A percentile compares a stretch with the other conserved stretches of the same genome.
Evolutionary conservation across 1,139 yeast genomes (phyloP).

Genomic region (Eremothecium coryli): DNA sequence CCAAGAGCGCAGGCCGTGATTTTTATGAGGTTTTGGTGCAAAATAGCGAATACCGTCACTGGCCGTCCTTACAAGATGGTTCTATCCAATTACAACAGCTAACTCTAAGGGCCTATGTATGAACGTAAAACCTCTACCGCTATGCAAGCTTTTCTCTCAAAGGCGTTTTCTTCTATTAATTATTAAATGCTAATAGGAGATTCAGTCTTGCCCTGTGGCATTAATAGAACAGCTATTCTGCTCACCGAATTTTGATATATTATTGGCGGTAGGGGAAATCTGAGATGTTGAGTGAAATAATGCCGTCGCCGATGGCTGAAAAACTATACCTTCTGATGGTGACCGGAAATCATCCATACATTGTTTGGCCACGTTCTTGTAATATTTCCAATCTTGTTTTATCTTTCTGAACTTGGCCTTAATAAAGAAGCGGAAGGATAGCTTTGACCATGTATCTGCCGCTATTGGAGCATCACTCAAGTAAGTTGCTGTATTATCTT

Average conservation of each 20-base stretch:
- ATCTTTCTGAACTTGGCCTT: conserved; percentile 14
- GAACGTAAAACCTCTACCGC: background rate
- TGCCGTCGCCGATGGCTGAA: background rate
- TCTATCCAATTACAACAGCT: too few relatives aligned
- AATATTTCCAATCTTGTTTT: conserved; percentile 14
- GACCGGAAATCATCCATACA: conserved; percentile 16
- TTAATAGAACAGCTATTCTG: too few relatives aligned
- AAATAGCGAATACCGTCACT: too few relatives aligned
- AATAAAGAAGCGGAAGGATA: conserved; percentile 16
- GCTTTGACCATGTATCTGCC: conserved; percentile 11
- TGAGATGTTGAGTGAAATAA: conserved; percentile 5
- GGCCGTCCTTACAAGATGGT: too few relatives aligned
- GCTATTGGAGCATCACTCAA: background rate
- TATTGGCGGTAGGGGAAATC: background rate
- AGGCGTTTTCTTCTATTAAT: too few relatives aligned
- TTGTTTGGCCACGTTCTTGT: conserved; percentile 15
- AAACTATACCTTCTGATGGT: background rate
- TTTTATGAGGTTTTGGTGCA: too few relatives aligned
- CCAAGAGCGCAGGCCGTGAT: too few relatives aligned
- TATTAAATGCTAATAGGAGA: too few relatives aligned
- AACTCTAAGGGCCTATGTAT: background rate
- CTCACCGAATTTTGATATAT: background rate
- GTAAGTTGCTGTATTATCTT: conserved; percentile 1
- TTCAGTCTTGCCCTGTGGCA: too few relatives aligned
- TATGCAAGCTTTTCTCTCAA: background rate